Evolutionary conservation across 148 eudicot genomes (phyloP).

Genomic region (Drosera capensis): DNA sequence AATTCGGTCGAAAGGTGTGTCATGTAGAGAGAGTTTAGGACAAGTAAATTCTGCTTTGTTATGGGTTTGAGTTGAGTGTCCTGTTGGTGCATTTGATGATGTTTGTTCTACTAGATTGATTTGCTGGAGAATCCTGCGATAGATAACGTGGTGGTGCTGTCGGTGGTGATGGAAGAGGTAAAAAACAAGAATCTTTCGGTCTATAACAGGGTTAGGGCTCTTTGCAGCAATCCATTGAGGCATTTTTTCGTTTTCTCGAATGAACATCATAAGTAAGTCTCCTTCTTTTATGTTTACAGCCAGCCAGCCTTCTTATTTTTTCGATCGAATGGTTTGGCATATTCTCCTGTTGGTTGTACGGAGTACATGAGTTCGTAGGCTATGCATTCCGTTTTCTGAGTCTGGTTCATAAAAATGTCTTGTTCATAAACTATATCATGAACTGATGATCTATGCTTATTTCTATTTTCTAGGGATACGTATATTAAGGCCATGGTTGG

Average conservation of each 20-base stretch:
- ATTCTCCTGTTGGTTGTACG: no score
- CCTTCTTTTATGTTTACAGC: constrained; percentile 3
- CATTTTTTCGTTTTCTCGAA: constrained; percentile 78
- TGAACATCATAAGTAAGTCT: constrained; percentile 77
- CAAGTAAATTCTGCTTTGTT: no score
- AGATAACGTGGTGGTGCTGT: constrained; percentile 70
- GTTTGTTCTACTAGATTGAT: constrained; percentile 41
- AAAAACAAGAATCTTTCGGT: constrained; percentile 73
- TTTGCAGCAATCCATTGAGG: constrained; percentile 61
- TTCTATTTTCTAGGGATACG: constrained; percentile 51
- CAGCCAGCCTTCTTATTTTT: no score
- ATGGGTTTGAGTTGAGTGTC: no score
- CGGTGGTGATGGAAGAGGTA: constrained; percentile 84
- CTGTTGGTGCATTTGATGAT: no score
- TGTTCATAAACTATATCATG: background rate
- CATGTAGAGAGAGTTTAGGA: no score
- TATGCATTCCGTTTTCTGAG: no score
- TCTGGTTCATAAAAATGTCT: background rate
- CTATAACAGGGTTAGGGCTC: constrained; percentile 70
- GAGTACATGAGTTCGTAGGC: no score
- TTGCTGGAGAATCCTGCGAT: constrained; percentile 82
- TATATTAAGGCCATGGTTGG: constrained; percentile 80
- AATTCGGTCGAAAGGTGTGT: no score
- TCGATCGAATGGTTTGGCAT: no score
- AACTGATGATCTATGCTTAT: background rate